Conservation (phyloP, 164 flowering plant species). For the Magnolia officinalis region DNA sequence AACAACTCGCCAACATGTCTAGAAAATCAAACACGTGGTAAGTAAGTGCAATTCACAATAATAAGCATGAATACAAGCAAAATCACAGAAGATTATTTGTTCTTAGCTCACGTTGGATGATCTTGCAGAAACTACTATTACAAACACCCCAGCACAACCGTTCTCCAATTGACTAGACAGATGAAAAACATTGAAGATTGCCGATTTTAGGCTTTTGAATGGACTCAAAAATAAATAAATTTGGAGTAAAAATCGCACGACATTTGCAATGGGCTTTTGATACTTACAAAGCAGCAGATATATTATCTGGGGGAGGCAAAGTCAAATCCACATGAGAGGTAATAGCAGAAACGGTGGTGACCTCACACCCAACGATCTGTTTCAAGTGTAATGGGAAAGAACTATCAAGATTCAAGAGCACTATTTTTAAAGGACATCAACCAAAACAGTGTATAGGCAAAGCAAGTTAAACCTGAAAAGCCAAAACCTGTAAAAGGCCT, state of each 20-base stretch:
- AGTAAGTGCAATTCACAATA: not conserved
- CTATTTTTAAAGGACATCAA: no score
- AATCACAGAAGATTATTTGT: not conserved
- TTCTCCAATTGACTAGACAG: slow-evolving; percentile 64
- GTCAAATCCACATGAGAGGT: slow-evolving; percentile 73
- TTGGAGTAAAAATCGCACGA: not conserved
- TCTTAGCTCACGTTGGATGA: slow-evolving; percentile 65
- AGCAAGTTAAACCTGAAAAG: no score
- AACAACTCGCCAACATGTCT: slow-evolving; percentile 80
- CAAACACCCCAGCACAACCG: slow-evolving; percentile 84
- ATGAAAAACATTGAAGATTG: slow-evolving; percentile 9
- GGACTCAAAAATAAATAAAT: no score
- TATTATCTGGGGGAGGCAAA: slow-evolving; percentile 88
- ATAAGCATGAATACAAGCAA: not conserved
- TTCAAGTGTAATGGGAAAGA: slow-evolving; percentile 1
- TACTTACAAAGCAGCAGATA: slow-evolving; percentile 78
- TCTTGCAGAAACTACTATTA: slow-evolving; percentile 74
- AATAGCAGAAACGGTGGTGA: slow-evolving; percentile 68
- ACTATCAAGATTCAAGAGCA: no score
- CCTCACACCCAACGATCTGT: slow-evolving; percentile 86
- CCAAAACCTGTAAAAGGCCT: no score
- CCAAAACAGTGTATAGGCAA: no score
- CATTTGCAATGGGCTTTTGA: not conserved
- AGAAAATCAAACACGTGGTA: slow-evolving; percentile 7
- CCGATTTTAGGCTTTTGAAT: not conserved